phyloP scores from a whole-genome alignment of 805 yeast species.

The Ogataea populi-albae region DNA sequence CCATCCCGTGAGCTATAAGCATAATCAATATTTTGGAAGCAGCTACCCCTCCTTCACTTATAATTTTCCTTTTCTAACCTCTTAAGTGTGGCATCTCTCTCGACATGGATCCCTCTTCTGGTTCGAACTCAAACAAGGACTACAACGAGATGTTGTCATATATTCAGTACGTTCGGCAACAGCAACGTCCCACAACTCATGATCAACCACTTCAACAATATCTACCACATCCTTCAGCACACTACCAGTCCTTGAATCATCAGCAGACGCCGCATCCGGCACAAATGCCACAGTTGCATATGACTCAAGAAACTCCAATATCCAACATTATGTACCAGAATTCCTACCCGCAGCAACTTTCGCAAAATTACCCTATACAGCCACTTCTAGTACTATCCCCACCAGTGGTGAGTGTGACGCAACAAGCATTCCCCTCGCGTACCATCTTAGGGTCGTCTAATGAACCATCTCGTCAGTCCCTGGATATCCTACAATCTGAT shows the following conservation, averaged over 20 bases:
- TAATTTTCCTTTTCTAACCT: no score
- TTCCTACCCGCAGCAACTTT: constrained; percentile 4
- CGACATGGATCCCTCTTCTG: constrained; percentile 1
- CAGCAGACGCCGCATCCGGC: constrained; percentile 4
- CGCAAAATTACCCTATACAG: background rate
- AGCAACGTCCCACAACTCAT: constrained; percentile 2
- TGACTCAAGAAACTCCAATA: constrained; percentile 1
- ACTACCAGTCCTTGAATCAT: constrained; percentile 6
- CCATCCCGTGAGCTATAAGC: no score
- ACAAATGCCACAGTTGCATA: background rate
- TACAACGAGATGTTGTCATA: constrained; percentile 2
- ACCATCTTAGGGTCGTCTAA: no score
- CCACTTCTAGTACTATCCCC: no score
- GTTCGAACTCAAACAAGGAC: constrained; percentile 1
- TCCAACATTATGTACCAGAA: constrained; percentile 5
- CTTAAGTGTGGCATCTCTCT: no score
- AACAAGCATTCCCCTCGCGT: no score
- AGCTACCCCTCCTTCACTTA: no score
- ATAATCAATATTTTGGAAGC: no score
- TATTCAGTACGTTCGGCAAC: background rate
- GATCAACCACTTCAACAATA: constrained; percentile 6
- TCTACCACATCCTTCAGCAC: constrained; percentile 8
- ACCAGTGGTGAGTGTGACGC: no score
- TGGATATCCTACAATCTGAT: no score
- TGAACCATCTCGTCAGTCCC: no score